Percentiles rank a stretch among this genome's conserved stretches.
These are phyloP conservation scores for Elsinoe ampelina DNA, from an alignment of 2,329 filamentous ascomycete genomes.

Conservation along the genomic window DNA sequence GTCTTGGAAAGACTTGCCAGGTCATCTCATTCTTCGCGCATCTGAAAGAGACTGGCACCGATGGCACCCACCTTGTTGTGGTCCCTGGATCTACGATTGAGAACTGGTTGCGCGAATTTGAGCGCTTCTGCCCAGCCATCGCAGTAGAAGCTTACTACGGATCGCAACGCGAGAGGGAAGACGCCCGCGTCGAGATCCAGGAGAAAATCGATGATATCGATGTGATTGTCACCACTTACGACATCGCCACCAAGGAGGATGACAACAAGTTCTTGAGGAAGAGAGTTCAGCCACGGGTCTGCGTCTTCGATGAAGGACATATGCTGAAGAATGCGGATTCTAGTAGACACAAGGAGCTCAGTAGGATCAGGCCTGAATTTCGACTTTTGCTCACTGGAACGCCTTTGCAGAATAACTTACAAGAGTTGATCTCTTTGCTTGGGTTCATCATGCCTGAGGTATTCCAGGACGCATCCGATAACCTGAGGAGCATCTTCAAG, in stretches of 20 bases:
- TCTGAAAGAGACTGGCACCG: constrained; percentile 58
- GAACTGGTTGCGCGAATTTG: constrained; percentile 90
- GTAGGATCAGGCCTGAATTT: constrained; percentile 70
- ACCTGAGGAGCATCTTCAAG: constrained; percentile 80
- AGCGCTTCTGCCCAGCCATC: constrained; percentile 71
- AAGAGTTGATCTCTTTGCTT: constrained; percentile 81
- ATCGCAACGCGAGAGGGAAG: constrained; percentile 54
- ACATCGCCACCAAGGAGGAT: constrained; percentile 49
- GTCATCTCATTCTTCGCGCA: constrained; percentile 87
- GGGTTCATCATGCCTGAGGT: constrained; percentile 88
- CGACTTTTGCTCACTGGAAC: constrained; percentile 82
- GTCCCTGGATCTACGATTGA: constrained; percentile 90
- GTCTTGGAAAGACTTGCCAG: constrained; percentile 86
- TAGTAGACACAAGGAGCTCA: constrained; percentile 68
- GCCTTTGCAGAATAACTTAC: constrained; percentile 86
- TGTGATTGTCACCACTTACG: constrained; percentile 64
- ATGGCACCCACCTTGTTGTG: constrained; percentile 72
- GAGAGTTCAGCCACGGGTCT: constrained; percentile 45
- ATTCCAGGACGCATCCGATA: constrained; percentile 63
- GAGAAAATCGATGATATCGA: constrained; percentile 56
- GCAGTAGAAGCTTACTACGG: constrained; percentile 67
- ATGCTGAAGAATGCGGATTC: constrained; percentile 83
- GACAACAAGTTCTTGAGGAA: constrained; percentile 55
- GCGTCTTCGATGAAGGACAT: constrained; percentile 91
- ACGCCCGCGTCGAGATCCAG: constrained; percentile 58